Percentiles rank a stretch among this genome's conserved stretches.
phyloP scores from a whole-genome alignment of 768 basidiomycete species.

The Sistotremastrum niveocremeum region DNA sequence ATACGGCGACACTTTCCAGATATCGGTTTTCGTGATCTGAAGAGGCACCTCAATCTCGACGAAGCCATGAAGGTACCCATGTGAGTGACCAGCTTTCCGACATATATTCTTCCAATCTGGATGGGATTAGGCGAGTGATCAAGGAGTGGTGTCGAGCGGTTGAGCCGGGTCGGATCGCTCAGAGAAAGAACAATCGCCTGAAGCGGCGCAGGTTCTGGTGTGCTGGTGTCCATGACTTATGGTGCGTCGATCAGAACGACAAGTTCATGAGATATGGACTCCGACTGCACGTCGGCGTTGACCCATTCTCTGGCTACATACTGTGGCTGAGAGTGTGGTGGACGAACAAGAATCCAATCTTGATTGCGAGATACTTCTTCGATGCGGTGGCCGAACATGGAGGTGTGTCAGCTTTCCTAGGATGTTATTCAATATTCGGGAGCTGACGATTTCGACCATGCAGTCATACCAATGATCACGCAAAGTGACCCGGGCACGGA shows the following conservation, averaged over 20 bases:
- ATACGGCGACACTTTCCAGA: constrained; percentile 13
- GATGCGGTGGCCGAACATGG: constrained; percentile 12
- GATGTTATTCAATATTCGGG: no score
- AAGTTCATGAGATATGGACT: constrained; percentile 31
- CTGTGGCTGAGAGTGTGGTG: constrained; percentile 30
- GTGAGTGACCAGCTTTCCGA: constrained; percentile 6
- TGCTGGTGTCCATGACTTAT: constrained; percentile 28
- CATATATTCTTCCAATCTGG: not conserved
- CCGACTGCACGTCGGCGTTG: constrained; percentile 17
- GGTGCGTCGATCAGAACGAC: constrained; percentile 30
- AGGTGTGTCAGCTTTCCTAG: constrained; percentile 11
- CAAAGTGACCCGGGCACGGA: constrained; percentile 32
- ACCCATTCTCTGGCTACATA: constrained; percentile 21
- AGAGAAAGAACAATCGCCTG: constrained; percentile 12
- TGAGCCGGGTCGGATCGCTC: constrained; percentile 11
- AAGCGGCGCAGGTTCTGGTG: constrained; percentile 20
- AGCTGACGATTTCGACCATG: no score
- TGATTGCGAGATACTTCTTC: constrained; percentile 22
- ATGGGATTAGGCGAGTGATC: constrained; percentile 14
- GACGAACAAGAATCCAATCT: constrained; percentile 19
- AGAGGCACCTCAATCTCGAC: constrained; percentile 12
- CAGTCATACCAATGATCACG: constrained; percentile 23
- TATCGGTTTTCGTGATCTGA: constrained; percentile 16
- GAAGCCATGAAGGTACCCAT: constrained; percentile 12
- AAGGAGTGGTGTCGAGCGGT: constrained; percentile 6